phyloP scores from a whole-genome alignment of 2,329 filamentous ascomycete genomes.

The Pseudogymnoascus sp. region DNA sequence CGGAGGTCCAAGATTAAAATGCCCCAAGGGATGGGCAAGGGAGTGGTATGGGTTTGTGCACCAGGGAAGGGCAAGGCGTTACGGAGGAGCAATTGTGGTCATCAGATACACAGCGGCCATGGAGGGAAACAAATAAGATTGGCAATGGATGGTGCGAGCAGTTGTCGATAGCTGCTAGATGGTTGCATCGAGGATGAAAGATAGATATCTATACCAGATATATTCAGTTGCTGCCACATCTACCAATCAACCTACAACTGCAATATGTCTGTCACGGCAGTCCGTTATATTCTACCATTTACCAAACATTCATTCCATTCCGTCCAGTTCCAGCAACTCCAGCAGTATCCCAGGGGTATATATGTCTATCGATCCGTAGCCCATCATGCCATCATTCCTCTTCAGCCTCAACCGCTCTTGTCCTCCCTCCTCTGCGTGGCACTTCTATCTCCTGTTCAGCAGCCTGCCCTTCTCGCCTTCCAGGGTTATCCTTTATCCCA shows the following conservation, averaged over 20 bases:
- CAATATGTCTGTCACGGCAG: neutral
- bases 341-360: conserved; percentile 1
- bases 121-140: neutral
- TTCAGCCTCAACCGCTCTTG: conserved; percentile 14
- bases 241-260: neutral
- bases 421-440: conserved; percentile 19
- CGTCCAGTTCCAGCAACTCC: neutral
- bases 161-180: neutral
- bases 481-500: conserved; percentile 35
- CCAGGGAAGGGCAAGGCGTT: neutral
- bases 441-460: conserved; percentile 19
- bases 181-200: neutral
- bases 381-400: conserved; percentile 10
- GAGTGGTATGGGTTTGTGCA: neutral
- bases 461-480: conserved; percentile 13
- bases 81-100: neutral
- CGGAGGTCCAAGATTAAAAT: conserved; percentile 43
- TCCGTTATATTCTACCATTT: neutral
- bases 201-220: neutral
- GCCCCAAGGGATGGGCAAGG: neutral
- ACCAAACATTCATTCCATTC: neutral
- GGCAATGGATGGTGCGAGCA: neutral
- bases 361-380: neutral
- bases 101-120: neutral
- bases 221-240: neutral